These are phyloP conservation scores for Verticillium zaregamsianum DNA, from an alignment of 2,329 filamentous ascomycete genomes.

Conservation along the genomic window DNA sequence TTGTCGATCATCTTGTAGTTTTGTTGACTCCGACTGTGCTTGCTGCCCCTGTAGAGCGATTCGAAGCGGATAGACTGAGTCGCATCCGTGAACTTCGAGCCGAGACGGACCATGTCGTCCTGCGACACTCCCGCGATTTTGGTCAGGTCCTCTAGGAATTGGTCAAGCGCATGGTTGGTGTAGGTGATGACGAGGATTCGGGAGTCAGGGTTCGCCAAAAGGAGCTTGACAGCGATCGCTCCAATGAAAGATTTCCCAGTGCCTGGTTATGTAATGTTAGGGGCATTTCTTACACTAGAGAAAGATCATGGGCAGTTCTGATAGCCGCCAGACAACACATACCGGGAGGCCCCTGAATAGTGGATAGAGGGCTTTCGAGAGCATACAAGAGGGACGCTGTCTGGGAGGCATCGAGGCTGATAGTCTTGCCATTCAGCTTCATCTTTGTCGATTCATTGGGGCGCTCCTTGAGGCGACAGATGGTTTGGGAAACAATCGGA, in stretches of 20 bases:
- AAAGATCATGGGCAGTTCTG: too few species aligned
- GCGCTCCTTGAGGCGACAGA: neutral
- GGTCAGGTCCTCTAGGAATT: constrained; percentile 62
- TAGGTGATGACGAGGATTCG: constrained; percentile 62
- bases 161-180: constrained; percentile 64
- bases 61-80: constrained; percentile 46
- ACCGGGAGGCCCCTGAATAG: constrained; percentile 73
- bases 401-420: constrained; percentile 41
- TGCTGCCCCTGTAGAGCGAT: constrained; percentile 25
- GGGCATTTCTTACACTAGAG: neutral
- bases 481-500: neutral
- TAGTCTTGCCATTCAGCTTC: constrained; percentile 1
- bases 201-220: constrained; percentile 44
- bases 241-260: constrained; percentile 76
- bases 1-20: constrained; percentile 37
- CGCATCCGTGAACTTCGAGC: constrained; percentile 48
- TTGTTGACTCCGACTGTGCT: constrained; percentile 23
- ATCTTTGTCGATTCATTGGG: neutral
- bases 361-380: constrained; percentile 47
- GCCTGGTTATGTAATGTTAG: constrained; percentile 33
- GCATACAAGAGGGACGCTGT: constrained; percentile 50
- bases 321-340: constrained; percentile 13
- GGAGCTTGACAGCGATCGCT: constrained; percentile 52
- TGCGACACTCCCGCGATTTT: constrained; percentile 44
- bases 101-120: constrained; percentile 55